Conservation (phyloP, 495 filamentous ascomycete genomes). For the Pyrenopolyporus hunteri region DNA sequence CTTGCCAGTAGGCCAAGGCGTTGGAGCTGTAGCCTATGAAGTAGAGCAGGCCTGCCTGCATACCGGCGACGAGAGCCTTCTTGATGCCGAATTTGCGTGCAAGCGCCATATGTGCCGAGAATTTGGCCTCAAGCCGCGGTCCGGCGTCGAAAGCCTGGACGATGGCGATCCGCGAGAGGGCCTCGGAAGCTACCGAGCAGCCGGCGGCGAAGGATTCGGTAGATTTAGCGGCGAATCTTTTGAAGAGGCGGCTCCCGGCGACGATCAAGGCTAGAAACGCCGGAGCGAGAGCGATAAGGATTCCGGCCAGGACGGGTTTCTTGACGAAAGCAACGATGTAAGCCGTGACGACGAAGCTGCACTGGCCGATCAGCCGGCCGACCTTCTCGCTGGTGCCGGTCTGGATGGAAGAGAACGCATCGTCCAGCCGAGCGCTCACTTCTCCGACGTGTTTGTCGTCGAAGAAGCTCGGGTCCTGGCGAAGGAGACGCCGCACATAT, state of each 20-base stretch:
- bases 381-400: slow-evolving; percentile 69
- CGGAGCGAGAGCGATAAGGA: slow-evolving; percentile 63
- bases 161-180: slow-evolving; percentile 48
- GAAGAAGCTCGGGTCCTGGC: slow-evolving; percentile 64
- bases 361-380: slow-evolving; percentile 60
- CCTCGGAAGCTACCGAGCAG: slow-evolving; percentile 49
- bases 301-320: slow-evolving; percentile 52
- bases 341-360: slow-evolving; percentile 65
- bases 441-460: slow-evolving; percentile 60
- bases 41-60: slow-evolving; percentile 65
- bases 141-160: slow-evolving; percentile 55
- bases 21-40: slow-evolving; percentile 68
- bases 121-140: slow-evolving; percentile 56
- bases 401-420: slow-evolving; percentile 64
- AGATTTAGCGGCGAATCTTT: slow-evolving; percentile 57
- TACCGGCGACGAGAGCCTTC: slow-evolving; percentile 61
- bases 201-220: slow-evolving; percentile 14
- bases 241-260: slow-evolving; percentile 62
- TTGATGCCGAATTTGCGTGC: slow-evolving; percentile 59
- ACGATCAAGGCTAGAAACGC: slow-evolving; percentile 68
- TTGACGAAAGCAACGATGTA: slow-evolving; percentile 69
- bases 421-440: slow-evolving; percentile 61
- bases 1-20: slow-evolving; percentile 71
- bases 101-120: slow-evolving; percentile 52
- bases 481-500: slow-evolving; percentile 60